Evolutionary conservation across 2,329 filamentous ascomycete genomes (phyloP), one percentile per base, ranked within the genome.

Genomic region (Pyricularia sp.): DNA sequence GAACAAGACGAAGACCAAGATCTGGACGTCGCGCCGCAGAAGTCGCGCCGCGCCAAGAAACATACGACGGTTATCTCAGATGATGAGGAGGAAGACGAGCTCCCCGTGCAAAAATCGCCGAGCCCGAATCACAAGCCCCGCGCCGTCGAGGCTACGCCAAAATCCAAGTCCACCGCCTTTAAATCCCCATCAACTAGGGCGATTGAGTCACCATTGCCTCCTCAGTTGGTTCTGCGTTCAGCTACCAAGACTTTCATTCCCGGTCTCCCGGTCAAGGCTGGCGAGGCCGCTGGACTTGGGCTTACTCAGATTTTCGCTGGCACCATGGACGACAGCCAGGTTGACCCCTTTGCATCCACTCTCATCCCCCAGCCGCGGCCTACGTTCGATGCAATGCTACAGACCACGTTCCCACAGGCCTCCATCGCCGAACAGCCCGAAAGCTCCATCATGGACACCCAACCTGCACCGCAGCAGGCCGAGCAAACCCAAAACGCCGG

Each of bases 221-320:
- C 87, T 3, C 84, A 80, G 19, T 89, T 87, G 0, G 84, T 88
- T 2, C 73, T 88, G n/a, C 83, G 87, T 55, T 89, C 86, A 4
- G 86, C 86, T 2, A 87, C 82, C 66, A 89, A 89, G 75, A 82
- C 79, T 0, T 88, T 88, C 69, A 88, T 91, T 66, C 88, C 88
- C 3, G 87, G 86, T 1, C 76, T 91, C 24, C 84, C 87, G 2
- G 79, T 87, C 4, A 75, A 80, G 7, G 70, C 71, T 9, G 76
- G 76, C 26, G 83, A 81, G 0, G 80, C 84, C 26, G 85, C 84
- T 44, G 86, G 85, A 2, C 77, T 96, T 57, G 89, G 91, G 10
- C 81, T 96, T 60, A 96, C 91, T 0, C 93, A 96, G 71, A 93
- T 94, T 67, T 97, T 96, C 72, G 90, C 89, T 5, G 91, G 91